Percentiles rank a stretch among this genome's conserved stretches.
phyloP scores from a whole-genome alignment of 2,329 filamentous ascomycete species.

The Ophiostoma montium region DNA sequence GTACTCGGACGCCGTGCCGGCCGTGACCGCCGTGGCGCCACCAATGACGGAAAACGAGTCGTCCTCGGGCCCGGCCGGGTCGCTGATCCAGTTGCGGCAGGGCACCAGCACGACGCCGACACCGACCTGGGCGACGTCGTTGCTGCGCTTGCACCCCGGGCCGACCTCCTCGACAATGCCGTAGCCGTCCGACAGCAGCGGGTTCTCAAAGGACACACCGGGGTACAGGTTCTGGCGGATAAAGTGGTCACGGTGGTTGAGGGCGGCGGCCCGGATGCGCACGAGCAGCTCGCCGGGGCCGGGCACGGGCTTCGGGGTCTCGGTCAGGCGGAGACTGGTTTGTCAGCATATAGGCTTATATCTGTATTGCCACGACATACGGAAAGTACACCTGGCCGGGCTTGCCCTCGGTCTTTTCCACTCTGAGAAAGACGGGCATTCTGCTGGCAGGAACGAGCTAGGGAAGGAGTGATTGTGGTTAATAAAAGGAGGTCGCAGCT shows the following conservation, averaged over 20 bases:
- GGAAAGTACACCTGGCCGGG: slow-evolving; percentile 82
- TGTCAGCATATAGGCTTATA: no score
- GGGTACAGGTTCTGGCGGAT: slow-evolving; percentile 88
- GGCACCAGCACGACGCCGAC: slow-evolving; percentile 70
- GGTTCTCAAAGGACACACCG: slow-evolving; percentile 61
- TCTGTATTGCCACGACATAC: slow-evolving; percentile 34
- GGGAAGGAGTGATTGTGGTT: not conserved
- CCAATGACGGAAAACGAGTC: slow-evolving; percentile 51
- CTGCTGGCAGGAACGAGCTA: slow-evolving; percentile 6
- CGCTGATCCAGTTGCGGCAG: slow-evolving; percentile 59
- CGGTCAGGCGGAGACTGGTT: slow-evolving; percentile 41
- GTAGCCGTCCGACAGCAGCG: slow-evolving; percentile 70
- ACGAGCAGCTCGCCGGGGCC: slow-evolving; percentile 58
- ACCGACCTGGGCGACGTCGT: slow-evolving; percentile 32
- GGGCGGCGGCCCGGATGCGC: slow-evolving; percentile 60
- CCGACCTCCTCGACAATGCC: slow-evolving; percentile 58
- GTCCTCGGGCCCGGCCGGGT: slow-evolving; percentile 60
- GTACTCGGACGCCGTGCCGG: slow-evolving; percentile 64
- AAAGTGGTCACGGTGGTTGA: slow-evolving; percentile 94
- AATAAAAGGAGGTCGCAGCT: no score
- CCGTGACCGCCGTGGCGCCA: slow-evolving; percentile 47
- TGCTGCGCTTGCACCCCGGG: slow-evolving; percentile 23
- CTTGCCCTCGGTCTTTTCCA: slow-evolving; percentile 56
- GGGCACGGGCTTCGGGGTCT: slow-evolving; percentile 48
- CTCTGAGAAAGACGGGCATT: slow-evolving; percentile 44